Evolutionary conservation across 192 early-diverging fungal species (phyloP).

Genomic region (Entrophospora sp.): DNA sequence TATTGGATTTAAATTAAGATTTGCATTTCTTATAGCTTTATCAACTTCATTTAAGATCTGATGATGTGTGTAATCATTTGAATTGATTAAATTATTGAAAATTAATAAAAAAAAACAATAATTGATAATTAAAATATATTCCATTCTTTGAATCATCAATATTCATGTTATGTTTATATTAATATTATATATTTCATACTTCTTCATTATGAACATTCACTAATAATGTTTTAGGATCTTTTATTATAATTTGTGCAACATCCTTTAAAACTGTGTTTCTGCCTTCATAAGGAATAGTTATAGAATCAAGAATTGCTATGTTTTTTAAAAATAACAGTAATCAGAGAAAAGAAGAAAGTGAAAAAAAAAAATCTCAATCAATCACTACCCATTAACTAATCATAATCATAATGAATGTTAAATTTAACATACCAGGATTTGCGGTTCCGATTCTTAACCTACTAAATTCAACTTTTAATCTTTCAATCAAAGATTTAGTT

Average conservation of each 20-base stretch:
- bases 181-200: conserved; percentile 27
- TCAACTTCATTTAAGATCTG: conserved; percentile 50
- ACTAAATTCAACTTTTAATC: conserved; percentile 58
- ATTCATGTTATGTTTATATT: not conserved
- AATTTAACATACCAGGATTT: conserved; percentile 47
- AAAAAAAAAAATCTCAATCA: too few species aligned
- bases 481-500: conserved; percentile 46
- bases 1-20: conserved; percentile 73
- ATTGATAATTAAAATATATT: not conserved
- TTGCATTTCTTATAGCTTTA: conserved; percentile 66
- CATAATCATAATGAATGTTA: too few species aligned
- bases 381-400: too few species aligned
- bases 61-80: too few species aligned
- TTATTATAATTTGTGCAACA: conserved; percentile 68
- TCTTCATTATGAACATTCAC: conserved; percentile 70
- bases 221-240: conserved; percentile 74
- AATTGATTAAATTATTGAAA: too few species aligned
- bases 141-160: not conserved
- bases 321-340: too few species aligned
- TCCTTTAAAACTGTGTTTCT: conserved; percentile 49
- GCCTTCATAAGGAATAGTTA: conserved; percentile 51
- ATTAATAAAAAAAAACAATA: not conserved
- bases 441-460: conserved; percentile 60
- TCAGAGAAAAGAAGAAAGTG: too few species aligned
- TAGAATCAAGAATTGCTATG: conserved; percentile 61